phyloP scores from a whole-genome alignment of 352 stramenopile species.

The Globisporangium carolinianum region DNA sequence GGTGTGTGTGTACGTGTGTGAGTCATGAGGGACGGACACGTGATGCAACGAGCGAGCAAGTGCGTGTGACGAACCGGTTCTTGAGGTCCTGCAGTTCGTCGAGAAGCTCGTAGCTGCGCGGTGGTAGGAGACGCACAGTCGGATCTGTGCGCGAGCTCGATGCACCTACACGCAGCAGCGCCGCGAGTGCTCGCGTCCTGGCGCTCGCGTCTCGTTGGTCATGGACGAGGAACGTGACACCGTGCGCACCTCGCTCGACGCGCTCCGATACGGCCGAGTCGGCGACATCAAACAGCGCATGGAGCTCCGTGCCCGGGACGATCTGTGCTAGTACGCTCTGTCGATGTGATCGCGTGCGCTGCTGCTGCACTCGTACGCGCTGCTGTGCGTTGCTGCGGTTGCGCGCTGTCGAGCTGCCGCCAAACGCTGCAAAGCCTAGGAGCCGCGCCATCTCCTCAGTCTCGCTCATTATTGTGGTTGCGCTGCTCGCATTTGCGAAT shows the following conservation, averaged over 20 bases:
- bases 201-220: too few relatives aligned
- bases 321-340: constrained; percentile 20
- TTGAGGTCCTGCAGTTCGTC: constrained; percentile 32
- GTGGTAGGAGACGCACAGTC: constrained; percentile 1
- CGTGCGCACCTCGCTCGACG: constrained; percentile 15
- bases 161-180: neutral
- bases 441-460: constrained; percentile 20
- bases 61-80: constrained; percentile 6
- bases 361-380: neutral
- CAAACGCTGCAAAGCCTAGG: constrained; percentile 68
- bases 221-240: constrained; percentile 28
- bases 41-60: neutral
- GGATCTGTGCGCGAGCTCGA: neutral
- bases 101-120: constrained; percentile 15
- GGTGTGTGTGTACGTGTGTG: too few relatives aligned
- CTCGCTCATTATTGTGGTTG: neutral
- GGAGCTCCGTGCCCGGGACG: constrained; percentile 30
- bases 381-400: neutral
- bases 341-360: neutral
- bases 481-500: too few relatives aligned
- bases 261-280: neutral
- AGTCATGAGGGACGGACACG: too few relatives aligned
- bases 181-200: neutral
- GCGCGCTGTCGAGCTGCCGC: constrained; percentile 5
- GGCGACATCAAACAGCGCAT: neutral